Percentiles rank a stretch among this genome's conserved stretches.
Conservation (phyloP, 1,284 basidiomycete genomes). For the Fomitiporia mediterranea region DNA sequence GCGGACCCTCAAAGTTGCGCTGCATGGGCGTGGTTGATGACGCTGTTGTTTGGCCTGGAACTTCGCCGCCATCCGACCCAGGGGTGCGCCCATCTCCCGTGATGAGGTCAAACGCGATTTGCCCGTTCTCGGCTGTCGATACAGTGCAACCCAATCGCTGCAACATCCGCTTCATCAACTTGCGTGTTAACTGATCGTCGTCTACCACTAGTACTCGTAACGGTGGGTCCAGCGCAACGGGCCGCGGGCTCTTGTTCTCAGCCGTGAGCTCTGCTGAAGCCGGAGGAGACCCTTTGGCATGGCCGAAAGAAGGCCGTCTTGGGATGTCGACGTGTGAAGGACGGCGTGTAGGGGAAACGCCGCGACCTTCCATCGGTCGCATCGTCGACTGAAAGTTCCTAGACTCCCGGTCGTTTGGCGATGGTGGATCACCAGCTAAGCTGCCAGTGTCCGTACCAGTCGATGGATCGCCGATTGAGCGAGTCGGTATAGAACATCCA, state of each 20-base stretch:
- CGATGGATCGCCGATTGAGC: slow-evolving; percentile 44
- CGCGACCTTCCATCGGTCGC: not conserved
- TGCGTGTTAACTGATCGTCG: slow-evolving; percentile 75
- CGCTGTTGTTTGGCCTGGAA: slow-evolving; percentile 22
- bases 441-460: slow-evolving; percentile 37
- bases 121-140: slow-evolving; percentile 82
- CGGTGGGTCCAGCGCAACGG: slow-evolving; percentile 35
- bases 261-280: slow-evolving; percentile 7
- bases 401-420: slow-evolving; percentile 3
- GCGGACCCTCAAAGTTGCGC: slow-evolving; percentile 15
- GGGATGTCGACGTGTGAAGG: slow-evolving; percentile 21
- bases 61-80: slow-evolving; percentile 27
- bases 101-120: slow-evolving; percentile 45
- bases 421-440: slow-evolving; percentile 12
- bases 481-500: slow-evolving; percentile 39
- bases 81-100: slow-evolving; percentile 29
- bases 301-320: slow-evolving; percentile 15
- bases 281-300: not conserved
- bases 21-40: not conserved
- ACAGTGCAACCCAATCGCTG: slow-evolving; percentile 76
- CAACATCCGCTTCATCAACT: slow-evolving; percentile 79
- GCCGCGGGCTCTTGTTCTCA: not conserved
- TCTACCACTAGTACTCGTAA: slow-evolving; percentile 71
- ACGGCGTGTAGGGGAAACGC: slow-evolving; percentile 5
- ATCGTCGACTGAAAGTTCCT: not conserved